Base-by-base conservation (phyloP, 225 moss, liverwort and hornwort species). In the Bryum argenteum region DNA sequence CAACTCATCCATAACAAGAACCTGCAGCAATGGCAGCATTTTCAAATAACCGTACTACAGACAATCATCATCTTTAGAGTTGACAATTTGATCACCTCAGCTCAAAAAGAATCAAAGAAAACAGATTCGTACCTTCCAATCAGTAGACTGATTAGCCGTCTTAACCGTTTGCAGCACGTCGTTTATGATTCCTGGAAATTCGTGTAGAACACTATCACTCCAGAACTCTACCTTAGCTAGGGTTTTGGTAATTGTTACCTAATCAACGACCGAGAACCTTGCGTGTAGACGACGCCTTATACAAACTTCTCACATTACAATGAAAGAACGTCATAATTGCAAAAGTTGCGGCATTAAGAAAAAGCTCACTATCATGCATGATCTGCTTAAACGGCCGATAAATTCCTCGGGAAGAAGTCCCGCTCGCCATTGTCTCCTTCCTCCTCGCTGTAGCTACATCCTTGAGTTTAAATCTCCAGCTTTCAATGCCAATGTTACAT, bases 1-100 rank as follows among this genome's bases (percentile, higher is more conserved):
- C 39, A 92, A 81, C 82, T 92, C 98, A 77, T 98, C 98, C 89
- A 92, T 76, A 52, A 98, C 87, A 52, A 98, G 87, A 70, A 98
- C 94, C 98, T 98, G 85, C 60, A 33, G 16, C 54, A 51, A 61
- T 42, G 66, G 57, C 16, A 4, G 9, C 37, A 61, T 10, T 50
- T 8, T 52, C 6, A 54, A 43, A 19, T 37, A 28, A 56, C 56
- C 48, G 21, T 33, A 20, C 16, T 16, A 51, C 1, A 3, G 66
- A 24, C 42, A 9, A 52, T 8, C 3, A 39, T 58, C 45, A 38
- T 63, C 63, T 15, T 6, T 6, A 33, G 3, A 33, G 5, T 33
- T 33, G 2, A 33, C 33, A 5, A 33, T 33, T 33, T 47, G 26
- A 68, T 17, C 63, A 67, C 22, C 42, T 20, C 47, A 20, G 50